phyloP scores from a whole-genome alignment of 139 green algal species.

The Chlorella ohadii region DNA sequence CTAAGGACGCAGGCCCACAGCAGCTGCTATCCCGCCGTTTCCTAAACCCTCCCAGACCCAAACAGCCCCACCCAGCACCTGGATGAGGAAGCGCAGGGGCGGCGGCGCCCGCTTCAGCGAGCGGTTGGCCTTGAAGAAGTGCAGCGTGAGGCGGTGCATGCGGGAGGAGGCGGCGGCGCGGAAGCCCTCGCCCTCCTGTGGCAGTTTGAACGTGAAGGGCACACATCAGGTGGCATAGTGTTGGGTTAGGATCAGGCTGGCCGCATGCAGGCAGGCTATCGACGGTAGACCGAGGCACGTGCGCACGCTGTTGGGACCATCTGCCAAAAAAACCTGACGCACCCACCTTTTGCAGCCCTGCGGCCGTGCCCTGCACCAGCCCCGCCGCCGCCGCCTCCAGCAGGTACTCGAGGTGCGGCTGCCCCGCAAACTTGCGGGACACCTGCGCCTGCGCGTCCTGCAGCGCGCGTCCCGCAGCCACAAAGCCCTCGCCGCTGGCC shows the following conservation, averaged over 20 bases:
- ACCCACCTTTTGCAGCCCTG: constrained; percentile 10
- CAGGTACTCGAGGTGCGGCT: constrained; percentile 17
- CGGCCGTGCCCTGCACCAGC: neutral
- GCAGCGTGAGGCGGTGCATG: constrained; percentile 89
- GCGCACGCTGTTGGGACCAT: too few species aligned
- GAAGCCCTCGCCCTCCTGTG: constrained; percentile 79
- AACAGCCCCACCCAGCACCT: too few species aligned
- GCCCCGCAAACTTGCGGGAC: neutral
- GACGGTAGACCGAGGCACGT: too few species aligned
- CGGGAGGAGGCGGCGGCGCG: constrained; percentile 65
- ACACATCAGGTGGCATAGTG: neutral
- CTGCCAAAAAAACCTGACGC: too few species aligned
- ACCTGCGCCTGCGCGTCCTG: neutral
- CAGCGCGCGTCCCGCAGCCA: neutral
- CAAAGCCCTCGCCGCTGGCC: constrained; percentile 6
- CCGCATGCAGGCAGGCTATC: too few species aligned
- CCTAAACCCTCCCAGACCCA: too few species aligned
- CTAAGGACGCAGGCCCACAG: too few species aligned
- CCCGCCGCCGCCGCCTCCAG: constrained; percentile 17
- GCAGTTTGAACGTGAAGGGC: constrained; percentile 67
- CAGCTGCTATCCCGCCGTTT: too few species aligned
- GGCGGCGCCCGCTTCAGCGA: neutral
- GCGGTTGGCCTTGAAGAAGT: neutral
- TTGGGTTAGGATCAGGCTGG: too few species aligned
- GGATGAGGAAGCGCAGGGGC: neutral